Conservation (phyloP, 176 grass and related monocot species). For the Tuctoria greenei region DNA sequence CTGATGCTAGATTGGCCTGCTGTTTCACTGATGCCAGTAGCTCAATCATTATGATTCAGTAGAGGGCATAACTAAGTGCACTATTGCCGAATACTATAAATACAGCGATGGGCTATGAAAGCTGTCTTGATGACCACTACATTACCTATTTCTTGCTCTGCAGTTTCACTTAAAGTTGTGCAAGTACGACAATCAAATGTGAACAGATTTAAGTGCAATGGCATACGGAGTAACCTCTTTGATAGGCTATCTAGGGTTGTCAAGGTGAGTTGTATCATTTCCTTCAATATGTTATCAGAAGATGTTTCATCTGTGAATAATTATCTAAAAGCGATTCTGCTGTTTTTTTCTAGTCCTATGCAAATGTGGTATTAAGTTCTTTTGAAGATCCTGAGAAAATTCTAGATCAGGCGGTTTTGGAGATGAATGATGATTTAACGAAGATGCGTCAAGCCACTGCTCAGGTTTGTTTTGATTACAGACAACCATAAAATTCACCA, state of each 20-base stretch:
- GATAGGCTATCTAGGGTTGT: conserved; percentile 88
- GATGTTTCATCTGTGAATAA: neutral
- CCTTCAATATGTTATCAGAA: neutral
- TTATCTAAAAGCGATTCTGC: conserved; percentile 16
- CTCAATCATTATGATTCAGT: neutral
- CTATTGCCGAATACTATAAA: neutral
- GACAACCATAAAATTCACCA: conserved; percentile 5
- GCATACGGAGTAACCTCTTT: conserved; percentile 82
- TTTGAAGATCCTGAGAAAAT: conserved; percentile 99
- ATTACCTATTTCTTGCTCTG: conserved; percentile 25
- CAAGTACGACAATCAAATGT: conserved; percentile 48
- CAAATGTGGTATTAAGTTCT: conserved; percentile 79
- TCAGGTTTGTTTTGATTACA: conserved; percentile 56
- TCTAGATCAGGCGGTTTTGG: conserved; percentile 91
- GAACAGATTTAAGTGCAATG: conserved; percentile 69
- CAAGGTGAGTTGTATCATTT: conserved; percentile 50
- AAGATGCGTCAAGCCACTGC: conserved; percentile 99
- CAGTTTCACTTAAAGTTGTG: conserved; percentile 54
- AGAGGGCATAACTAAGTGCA: neutral
- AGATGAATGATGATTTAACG: conserved; percentile 97
- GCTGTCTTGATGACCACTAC: conserved; percentile 10
- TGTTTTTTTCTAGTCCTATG: conserved; percentile 76
- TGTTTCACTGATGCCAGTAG: neutral
- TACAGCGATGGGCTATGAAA: neutral
- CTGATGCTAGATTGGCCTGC: too few species aligned